These are phyloP conservation scores for Ustilago shanxiensis DNA, from an alignment of 1,284 basidiomycete species.

Conservation along the genomic window DNA sequence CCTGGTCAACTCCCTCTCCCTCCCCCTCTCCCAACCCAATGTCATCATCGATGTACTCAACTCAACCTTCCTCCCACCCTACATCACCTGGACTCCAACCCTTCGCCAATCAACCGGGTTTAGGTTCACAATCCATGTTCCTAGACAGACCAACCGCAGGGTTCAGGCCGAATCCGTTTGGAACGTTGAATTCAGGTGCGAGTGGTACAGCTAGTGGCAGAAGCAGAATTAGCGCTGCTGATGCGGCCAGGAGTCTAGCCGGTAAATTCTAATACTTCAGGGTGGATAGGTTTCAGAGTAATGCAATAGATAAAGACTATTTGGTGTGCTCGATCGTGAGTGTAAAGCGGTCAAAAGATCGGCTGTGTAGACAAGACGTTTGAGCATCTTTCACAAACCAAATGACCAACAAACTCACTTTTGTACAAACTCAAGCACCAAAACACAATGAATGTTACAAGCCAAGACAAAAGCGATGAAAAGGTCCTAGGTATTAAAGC, in stretches of 20 bases:
- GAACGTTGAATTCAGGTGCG: slow-evolving; percentile 45
- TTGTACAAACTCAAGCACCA: background rate
- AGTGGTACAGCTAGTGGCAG: slow-evolving; percentile 41
- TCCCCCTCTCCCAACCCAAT: slow-evolving; percentile 14
- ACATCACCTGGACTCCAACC: slow-evolving; percentile 3
- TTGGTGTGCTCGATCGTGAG: too few relatives aligned
- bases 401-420: too few relatives aligned
- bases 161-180: slow-evolving; percentile 31
- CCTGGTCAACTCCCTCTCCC: slow-evolving; percentile 4
- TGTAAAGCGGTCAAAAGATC: too few relatives aligned
- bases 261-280: slow-evolving; percentile 39
- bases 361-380: too few relatives aligned
- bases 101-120: background rate
- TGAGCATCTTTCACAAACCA: too few relatives aligned
- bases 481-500: too few relatives aligned
- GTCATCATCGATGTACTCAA: slow-evolving; percentile 16
- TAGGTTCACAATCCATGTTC: slow-evolving; percentile 32
- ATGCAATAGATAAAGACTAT: too few relatives aligned
- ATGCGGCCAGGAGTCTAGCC: slow-evolving; percentile 48
- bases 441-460: background rate
- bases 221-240: slow-evolving; percentile 43
- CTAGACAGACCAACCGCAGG: slow-evolving; percentile 13
- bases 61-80: background rate
- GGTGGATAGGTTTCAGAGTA: too few relatives aligned
- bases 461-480: background rate